These are phyloP conservation scores for Bullera alba DNA, from an alignment of 768 basidiomycete species.

Conservation along the genomic window DNA sequence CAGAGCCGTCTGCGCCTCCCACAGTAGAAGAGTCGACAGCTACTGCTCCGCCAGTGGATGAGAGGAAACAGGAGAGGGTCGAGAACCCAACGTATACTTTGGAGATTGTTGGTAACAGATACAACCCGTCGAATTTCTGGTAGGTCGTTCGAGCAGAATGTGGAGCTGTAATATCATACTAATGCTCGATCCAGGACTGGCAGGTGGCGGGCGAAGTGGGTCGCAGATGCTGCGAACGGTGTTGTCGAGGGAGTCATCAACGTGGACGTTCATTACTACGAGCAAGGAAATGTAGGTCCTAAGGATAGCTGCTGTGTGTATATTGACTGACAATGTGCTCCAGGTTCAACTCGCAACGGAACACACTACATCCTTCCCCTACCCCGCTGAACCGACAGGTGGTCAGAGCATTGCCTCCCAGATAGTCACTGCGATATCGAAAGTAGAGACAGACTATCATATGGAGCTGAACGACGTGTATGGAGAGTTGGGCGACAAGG, in stretches of 20 bases:
- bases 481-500: conserved; percentile 83
- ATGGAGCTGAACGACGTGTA: conserved; percentile 72
- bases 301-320: not conserved
- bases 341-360: conserved; percentile 85
- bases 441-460: conserved; percentile 76
- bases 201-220: conserved; percentile 85
- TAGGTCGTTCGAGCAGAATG: conserved; percentile 41
- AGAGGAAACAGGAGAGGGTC: conserved; percentile 20
- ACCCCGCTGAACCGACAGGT: conserved; percentile 21
- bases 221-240: conserved; percentile 60
- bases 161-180: not conserved
- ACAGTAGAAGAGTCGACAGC: not conserved
- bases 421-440: conserved; percentile 55
- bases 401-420: conserved; percentile 49
- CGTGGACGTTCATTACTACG: conserved; percentile 91
- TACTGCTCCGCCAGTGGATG: not conserved
- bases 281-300: conserved; percentile 78
- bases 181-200: conserved; percentile 63
- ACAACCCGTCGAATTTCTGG: conserved; percentile 92
- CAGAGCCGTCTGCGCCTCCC: not conserved
- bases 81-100: conserved; percentile 49
- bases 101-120: conserved; percentile 90
- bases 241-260: conserved; percentile 65
- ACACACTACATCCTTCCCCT: conserved; percentile 58
- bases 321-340: not conserved